A percentile compares a stretch with the other conserved stretches of the same genome.
Conservation (phyloP, 164 flowering plant genomes). For the Hamamelis virginiana region DNA sequence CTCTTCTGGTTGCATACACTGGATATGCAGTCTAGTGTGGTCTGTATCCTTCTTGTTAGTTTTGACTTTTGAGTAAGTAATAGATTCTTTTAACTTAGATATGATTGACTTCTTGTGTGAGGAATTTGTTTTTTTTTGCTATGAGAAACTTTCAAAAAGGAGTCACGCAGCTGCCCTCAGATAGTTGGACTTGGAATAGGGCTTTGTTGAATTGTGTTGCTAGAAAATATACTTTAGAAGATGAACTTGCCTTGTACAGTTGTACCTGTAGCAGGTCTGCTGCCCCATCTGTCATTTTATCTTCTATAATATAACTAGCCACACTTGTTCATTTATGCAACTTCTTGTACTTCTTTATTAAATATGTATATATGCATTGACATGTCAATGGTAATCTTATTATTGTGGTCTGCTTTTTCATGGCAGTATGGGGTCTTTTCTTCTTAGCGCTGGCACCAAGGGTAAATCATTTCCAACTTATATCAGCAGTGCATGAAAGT, state of each 20-base stretch:
- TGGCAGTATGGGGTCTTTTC: conserved; percentile 92
- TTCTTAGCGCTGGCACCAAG: conserved; percentile 90
- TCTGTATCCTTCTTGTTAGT: no score
- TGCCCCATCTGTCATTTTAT: neutral
- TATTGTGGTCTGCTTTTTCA: neutral
- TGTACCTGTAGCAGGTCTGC: neutral
- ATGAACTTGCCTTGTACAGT: neutral
- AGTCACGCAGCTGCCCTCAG: neutral
- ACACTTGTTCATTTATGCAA: neutral
- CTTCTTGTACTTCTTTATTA: neutral
- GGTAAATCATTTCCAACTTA: conserved; percentile 40
- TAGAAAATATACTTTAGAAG: neutral
- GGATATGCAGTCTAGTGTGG: no score
- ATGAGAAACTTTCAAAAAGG: no score
- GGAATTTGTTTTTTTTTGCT: no score
- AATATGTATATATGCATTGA: neutral
- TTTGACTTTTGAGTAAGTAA: no score
- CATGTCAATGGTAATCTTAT: neutral
- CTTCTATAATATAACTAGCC: neutral
- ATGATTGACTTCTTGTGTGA: no score
- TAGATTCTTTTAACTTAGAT: no score
- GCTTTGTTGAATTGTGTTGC: neutral
- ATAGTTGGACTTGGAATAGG: neutral
- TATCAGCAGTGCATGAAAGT: neutral
- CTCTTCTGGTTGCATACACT: no score